Evolutionary conservation across 78 protist genomes (phyloP).

Genomic region (Isochrysis galbana): DNA sequence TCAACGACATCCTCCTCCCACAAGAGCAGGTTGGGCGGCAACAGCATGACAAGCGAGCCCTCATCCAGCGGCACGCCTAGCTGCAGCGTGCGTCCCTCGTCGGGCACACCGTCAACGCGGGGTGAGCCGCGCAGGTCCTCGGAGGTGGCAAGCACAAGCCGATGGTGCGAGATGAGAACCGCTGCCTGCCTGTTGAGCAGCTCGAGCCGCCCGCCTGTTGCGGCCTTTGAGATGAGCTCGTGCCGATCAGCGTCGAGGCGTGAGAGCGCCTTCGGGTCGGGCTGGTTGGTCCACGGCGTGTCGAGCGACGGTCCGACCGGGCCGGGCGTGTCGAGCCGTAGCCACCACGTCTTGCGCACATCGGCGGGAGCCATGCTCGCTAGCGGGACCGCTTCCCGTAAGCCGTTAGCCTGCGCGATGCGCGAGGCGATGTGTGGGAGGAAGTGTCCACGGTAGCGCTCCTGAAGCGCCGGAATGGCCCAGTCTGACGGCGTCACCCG

Average conservation of each 20-base stretch:
- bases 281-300: not conserved
- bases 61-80: not conserved
- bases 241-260: not conserved
- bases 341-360: not conserved
- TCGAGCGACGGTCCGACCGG: not conserved
- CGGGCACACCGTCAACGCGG: not conserved
- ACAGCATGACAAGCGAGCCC: conserved; percentile 5
- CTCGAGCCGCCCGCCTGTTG: not conserved
- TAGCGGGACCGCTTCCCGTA: too few relatives aligned
- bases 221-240: not conserved
- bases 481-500: not conserved
- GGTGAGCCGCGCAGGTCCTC: not conserved
- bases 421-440: not conserved
- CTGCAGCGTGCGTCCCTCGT: not conserved
- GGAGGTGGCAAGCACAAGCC: not conserved
- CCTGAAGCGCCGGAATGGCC: not conserved
- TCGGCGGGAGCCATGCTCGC: not conserved
- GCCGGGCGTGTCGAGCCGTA: not conserved
- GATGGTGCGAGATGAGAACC: not conserved
- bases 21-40: not conserved
- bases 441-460: not conserved
- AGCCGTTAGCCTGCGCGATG: not conserved
- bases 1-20: not conserved
- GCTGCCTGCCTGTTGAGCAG: conserved; percentile 18
- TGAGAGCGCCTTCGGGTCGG: not conserved